These are phyloP conservation scores for Passiflora organensis DNA, from an alignment of 345 rosid species.

Conservation along the genomic window DNA sequence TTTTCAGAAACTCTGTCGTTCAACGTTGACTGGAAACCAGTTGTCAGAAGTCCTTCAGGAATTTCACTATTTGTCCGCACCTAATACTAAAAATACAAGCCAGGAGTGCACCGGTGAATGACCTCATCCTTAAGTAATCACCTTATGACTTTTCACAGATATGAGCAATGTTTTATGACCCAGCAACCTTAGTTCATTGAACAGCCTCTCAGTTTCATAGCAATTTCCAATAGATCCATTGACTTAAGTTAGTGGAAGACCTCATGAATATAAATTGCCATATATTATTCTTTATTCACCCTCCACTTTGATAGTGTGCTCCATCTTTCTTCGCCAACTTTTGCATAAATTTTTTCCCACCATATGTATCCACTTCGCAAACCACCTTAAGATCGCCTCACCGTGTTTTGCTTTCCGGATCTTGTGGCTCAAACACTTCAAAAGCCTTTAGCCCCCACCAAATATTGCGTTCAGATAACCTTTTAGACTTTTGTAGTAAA, in stretches of 20 bases:
- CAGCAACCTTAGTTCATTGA: no score
- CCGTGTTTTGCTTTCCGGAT: background rate
- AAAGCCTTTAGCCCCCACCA: conserved; percentile 8
- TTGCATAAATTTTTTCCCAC: background rate
- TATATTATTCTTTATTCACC: conserved; percentile 24
- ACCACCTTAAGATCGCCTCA: background rate
- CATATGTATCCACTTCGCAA: conserved; percentile 3
- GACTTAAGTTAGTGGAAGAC: conserved; percentile 15
- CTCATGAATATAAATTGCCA: background rate
- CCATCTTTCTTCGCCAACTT: conserved; percentile 12
- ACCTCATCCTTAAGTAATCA: no score
- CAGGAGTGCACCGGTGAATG: no score
- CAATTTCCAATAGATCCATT: background rate
- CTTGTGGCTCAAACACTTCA: background rate
- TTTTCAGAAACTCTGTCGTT: no score
- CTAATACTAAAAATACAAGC: no score
- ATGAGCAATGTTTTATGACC: no score
- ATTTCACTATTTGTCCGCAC: no score
- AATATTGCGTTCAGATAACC: conserved; percentile 10
- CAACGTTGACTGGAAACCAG: no score
- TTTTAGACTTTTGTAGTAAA: conserved; percentile 19
- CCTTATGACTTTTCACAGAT: no score
- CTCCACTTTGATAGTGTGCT: conserved; percentile 30
- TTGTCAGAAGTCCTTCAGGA: no score
- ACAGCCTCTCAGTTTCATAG: no score